Evolutionary conservation across 768 basidiomycete species (phyloP).

Genomic region (Suillus hirtellus): DNA sequence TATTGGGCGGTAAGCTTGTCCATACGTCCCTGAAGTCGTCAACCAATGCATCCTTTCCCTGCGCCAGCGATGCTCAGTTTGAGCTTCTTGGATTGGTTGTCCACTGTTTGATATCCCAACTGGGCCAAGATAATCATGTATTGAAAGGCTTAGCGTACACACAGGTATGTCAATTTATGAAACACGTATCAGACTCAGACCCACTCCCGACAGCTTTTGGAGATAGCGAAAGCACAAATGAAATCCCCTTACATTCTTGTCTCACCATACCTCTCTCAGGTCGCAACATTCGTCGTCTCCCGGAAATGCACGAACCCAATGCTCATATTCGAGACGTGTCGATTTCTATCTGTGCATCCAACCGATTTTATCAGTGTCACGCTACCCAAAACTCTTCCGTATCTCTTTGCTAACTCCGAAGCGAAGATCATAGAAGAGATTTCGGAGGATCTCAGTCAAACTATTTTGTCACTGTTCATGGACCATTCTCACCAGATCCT

Average conservation of each 20-base stretch:
- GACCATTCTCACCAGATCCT: slow-evolving; percentile 62
- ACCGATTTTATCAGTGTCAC: slow-evolving; percentile 65
- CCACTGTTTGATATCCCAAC: slow-evolving; percentile 61
- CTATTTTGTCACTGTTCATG: slow-evolving; percentile 51
- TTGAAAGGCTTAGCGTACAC: slow-evolving; percentile 67
- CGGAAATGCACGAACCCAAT: slow-evolving; percentile 59
- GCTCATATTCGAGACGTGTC: slow-evolving; percentile 63
- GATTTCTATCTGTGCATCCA: slow-evolving; percentile 59
- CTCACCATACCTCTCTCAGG: slow-evolving; percentile 64
- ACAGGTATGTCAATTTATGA: slow-evolving; percentile 47
- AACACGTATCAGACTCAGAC: not conserved
- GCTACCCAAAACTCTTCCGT: slow-evolving; percentile 64
- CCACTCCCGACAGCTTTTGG: slow-evolving; percentile 48
- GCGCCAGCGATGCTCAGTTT: slow-evolving; percentile 44
- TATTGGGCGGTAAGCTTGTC: slow-evolving; percentile 43
- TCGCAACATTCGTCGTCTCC: slow-evolving; percentile 65
- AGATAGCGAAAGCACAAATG: slow-evolving; percentile 55
- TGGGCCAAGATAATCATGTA: slow-evolving; percentile 68
- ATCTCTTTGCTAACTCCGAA: slow-evolving; percentile 64
- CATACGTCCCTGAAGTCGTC: not conserved
- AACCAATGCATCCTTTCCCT: slow-evolving; percentile 10
- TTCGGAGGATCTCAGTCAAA: slow-evolving; percentile 48
- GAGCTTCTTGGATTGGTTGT: slow-evolving; percentile 61
- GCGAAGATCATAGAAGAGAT: slow-evolving; percentile 59
- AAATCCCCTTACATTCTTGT: slow-evolving; percentile 68